phyloP scores from a whole-genome alignment of 2,329 filamentous ascomycete genomes.

The Allantophomopsis lycopodina region DNA sequence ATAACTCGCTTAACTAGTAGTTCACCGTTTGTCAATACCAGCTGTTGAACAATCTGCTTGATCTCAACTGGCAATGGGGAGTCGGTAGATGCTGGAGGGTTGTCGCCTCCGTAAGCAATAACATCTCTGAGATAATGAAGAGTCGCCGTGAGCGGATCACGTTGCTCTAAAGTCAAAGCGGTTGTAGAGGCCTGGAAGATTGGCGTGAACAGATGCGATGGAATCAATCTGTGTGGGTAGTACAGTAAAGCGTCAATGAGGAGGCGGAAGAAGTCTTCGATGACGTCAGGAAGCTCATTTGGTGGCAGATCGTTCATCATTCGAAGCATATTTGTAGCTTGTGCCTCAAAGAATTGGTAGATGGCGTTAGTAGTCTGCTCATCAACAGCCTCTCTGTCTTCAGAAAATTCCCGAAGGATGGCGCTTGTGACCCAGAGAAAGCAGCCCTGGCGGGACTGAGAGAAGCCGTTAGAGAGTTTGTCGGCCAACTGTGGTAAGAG shows the following conservation, averaged over 20 bases:
- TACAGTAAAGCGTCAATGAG: conserved; percentile 85
- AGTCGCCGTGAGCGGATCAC: conserved; percentile 80
- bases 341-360: conserved; percentile 88
- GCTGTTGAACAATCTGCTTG: conserved; percentile 55
- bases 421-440: conserved; percentile 98
- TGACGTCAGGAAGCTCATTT: conserved; percentile 45
- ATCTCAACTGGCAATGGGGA: conserved; percentile 54
- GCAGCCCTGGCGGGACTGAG: conserved; percentile 77
- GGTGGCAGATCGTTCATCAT: conserved; percentile 72
- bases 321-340: conserved; percentile 78
- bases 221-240: conserved; percentile 74
- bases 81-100: conserved; percentile 48
- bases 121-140: conserved; percentile 89
- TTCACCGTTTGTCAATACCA: conserved; percentile 60
- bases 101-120: conserved; percentile 73
- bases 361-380: conserved; percentile 73
- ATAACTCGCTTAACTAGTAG: conserved; percentile 76
- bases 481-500: conserved; percentile 76
- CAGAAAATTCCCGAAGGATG: conserved; percentile 88
- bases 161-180: conserved; percentile 76
- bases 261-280: conserved; percentile 75
- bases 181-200: conserved; percentile 82
- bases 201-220: conserved; percentile 63
- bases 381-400: conserved; percentile 76
- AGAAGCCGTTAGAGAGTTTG: conserved; percentile 76